phyloP scores from a whole-genome alignment of 257 asterid species.

The Henckelia pumila region DNA sequence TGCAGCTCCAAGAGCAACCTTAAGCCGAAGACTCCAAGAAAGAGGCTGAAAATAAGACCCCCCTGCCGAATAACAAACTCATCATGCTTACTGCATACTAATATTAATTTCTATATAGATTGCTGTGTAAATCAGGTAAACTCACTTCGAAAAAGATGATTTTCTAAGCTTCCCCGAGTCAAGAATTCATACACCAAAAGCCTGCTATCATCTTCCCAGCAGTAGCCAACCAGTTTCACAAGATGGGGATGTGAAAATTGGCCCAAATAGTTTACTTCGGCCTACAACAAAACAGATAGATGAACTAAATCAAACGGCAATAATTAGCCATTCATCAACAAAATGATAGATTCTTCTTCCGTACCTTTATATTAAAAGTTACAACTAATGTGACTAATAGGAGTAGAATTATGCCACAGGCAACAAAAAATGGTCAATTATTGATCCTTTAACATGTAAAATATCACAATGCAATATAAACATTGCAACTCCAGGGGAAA shows the following conservation, averaged over 20 bases:
- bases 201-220: constrained; percentile 60
- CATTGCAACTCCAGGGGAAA: background rate
- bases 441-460: background rate
- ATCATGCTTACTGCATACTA: background rate
- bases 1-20: constrained; percentile 88
- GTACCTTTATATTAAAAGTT: background rate
- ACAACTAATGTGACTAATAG: background rate
- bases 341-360: too few species aligned
- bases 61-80: constrained; percentile 39
- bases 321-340: background rate
- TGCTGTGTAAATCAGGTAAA: background rate
- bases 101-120: background rate
- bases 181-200: constrained; percentile 60
- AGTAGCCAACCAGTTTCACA: constrained; percentile 56
- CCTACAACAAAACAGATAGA: constrained; percentile 32
- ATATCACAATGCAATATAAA: background rate
- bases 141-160: constrained; percentile 73
- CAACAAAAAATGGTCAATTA: background rate
- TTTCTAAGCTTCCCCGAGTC: constrained; percentile 67
- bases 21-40: constrained; percentile 83
- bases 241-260: constrained; percentile 63
- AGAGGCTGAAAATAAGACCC: constrained; percentile 94
- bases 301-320: background rate
- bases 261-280: constrained; percentile 57
- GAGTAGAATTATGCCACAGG: background rate